Evolutionary conservation across 805 yeast species (phyloP).

Genomic region (Yarrowia porcina): DNA sequence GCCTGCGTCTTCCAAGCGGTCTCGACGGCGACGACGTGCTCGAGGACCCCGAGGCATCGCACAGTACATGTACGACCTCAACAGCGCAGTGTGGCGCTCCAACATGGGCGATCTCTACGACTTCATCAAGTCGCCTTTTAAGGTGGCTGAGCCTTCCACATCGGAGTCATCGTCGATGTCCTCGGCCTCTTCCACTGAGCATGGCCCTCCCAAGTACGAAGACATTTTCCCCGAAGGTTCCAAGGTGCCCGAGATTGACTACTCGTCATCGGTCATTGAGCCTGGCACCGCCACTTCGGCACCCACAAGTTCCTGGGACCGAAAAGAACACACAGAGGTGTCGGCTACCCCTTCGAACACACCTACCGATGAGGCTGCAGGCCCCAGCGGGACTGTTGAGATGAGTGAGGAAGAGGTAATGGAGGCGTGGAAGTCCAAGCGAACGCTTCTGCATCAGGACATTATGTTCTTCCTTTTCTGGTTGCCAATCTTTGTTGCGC

Average conservation of each 20-base stretch:
- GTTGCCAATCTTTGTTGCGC: slow-evolving; percentile 66
- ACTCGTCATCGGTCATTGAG: slow-evolving; percentile 30
- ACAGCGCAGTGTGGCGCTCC: slow-evolving; percentile 13
- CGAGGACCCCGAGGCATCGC: slow-evolving; percentile 20
- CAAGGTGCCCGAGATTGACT: slow-evolving; percentile 27
- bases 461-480: slow-evolving; percentile 85
- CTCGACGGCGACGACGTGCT: slow-evolving; percentile 19
- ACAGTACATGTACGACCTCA: slow-evolving; percentile 29
- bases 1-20: slow-evolving; percentile 26
- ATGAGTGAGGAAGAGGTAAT: slow-evolving; percentile 32
- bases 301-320: background rate
- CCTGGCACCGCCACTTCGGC: slow-evolving; percentile 8
- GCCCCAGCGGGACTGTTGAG: background rate
- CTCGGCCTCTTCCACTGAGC: background rate
- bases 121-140: slow-evolving; percentile 21
- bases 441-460: slow-evolving; percentile 59
- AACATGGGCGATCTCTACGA: slow-evolving; percentile 24
- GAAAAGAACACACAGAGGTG: background rate
- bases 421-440: slow-evolving; percentile 41
- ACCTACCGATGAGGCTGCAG: background rate
- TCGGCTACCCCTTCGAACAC: background rate
- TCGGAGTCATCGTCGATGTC: background rate
- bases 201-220: slow-evolving; percentile 34
- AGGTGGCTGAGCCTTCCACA: background rate
- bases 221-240: slow-evolving; percentile 34